Percentiles rank a stretch among this genome's conserved stretches.
These are phyloP conservation scores for Saccharomycopsis fermentans DNA, from an alignment of 805 yeast genomes.

Conservation along the genomic window DNA sequence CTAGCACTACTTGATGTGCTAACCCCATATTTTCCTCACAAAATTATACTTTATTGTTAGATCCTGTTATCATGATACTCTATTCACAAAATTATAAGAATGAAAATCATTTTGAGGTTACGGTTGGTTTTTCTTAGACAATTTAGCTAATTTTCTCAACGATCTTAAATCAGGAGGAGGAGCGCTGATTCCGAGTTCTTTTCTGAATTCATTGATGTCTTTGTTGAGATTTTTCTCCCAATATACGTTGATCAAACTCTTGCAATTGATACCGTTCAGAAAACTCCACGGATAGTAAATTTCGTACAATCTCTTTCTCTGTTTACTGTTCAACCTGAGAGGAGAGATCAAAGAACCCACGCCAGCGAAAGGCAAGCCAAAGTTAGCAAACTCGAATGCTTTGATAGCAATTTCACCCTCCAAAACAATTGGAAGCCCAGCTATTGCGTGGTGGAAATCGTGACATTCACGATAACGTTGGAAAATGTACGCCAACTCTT, in stretches of 20 bases:
- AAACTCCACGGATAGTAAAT: slow-evolving; percentile 87
- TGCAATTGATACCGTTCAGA: slow-evolving; percentile 57
- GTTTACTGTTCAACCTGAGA: slow-evolving; percentile 52
- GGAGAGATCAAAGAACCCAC: slow-evolving; percentile 89
- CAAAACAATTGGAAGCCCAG: slow-evolving; percentile 79
- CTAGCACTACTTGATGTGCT: no score
- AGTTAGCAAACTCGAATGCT: slow-evolving; percentile 82
- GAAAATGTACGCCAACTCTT: slow-evolving; percentile 84
- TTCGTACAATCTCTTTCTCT: slow-evolving; percentile 51
- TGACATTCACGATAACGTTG: slow-evolving; percentile 94
- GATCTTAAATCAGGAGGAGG: slow-evolving; percentile 68
- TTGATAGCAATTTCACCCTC: slow-evolving; percentile 97
- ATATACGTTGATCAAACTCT: slow-evolving; percentile 75
- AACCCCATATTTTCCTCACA: no score
- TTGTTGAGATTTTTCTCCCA: slow-evolving; percentile 79
- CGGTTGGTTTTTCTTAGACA: slow-evolving; percentile 9
- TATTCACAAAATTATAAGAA: no score
- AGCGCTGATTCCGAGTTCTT: slow-evolving; percentile 57
- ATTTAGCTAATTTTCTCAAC: slow-evolving; percentile 37
- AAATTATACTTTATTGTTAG: no score
- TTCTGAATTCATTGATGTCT: slow-evolving; percentile 64
- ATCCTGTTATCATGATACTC: no score
- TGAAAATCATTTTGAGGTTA: not conserved
- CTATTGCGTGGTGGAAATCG: slow-evolving; percentile 89
- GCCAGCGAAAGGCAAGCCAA: slow-evolving; percentile 93